Evolutionary conservation across 371 early-diverging fungal genomes (phyloP).

Genomic region (Apophysomyces sp.): DNA sequence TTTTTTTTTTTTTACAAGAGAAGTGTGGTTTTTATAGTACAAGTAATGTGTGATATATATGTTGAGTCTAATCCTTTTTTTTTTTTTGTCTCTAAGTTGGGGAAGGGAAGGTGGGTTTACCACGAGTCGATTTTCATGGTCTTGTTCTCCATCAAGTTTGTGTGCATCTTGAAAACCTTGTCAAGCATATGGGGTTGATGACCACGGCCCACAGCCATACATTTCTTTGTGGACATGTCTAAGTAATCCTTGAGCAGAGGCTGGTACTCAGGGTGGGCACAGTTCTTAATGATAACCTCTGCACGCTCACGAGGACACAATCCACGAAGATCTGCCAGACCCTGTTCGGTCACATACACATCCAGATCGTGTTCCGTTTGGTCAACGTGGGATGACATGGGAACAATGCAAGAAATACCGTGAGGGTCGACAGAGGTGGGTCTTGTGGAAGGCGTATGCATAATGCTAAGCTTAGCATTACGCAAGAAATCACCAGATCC

Average conservation of each 20-base stretch:
- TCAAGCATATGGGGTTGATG: constrained; percentile 59
- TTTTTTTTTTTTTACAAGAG: background rate
- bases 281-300: constrained; percentile 50
- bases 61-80: background rate
- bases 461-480: constrained; percentile 49
- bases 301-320: constrained; percentile 55
- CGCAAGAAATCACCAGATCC: constrained; percentile 54
- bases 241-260: constrained; percentile 50
- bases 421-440: constrained; percentile 48
- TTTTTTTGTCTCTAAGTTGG: constrained; percentile 3
- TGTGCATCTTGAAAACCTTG: constrained; percentile 58
- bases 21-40: background rate
- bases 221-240: constrained; percentile 49
- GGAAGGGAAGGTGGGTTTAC: constrained; percentile 21
- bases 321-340: constrained; percentile 55
- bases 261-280: constrained; percentile 55
- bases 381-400: constrained; percentile 51
- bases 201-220: constrained; percentile 48
- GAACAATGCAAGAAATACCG: constrained; percentile 53
- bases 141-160: constrained; percentile 51
- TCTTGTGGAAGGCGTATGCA: constrained; percentile 55
- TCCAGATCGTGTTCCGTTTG: constrained; percentile 59
- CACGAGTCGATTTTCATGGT: constrained; percentile 57
- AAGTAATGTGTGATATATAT: background rate
- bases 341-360: constrained; percentile 54